Conservation (phyloP, 2,329 filamentous ascomycete species). For the Trichoderma atroviride region DNA sequence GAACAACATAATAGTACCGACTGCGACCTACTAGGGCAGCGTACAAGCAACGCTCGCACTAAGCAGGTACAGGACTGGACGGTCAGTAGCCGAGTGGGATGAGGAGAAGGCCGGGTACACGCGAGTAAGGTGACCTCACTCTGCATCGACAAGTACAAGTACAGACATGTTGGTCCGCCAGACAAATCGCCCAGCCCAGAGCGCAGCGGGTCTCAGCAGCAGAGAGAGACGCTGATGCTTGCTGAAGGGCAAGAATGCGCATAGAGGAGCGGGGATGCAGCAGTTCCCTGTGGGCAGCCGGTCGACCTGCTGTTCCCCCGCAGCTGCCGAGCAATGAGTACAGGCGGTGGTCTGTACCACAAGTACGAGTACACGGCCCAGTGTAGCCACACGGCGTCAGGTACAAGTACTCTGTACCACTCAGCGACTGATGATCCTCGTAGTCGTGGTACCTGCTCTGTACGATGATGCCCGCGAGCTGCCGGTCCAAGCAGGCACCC, state of each 20-base stretch:
- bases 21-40: no score
- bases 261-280: not conserved
- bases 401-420: conserved; percentile 7
- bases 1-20: no score
- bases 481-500: not conserved
- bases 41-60: conserved; percentile 6
- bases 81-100: conserved; percentile 14
- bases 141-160: conserved; percentile 6
- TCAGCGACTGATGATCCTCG: not conserved
- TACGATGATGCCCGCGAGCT: not conserved
- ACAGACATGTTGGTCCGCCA: conserved; percentile 2
- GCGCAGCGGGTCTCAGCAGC: conserved; percentile 17
- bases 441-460: not conserved
- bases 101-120: conserved; percentile 19
- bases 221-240: not conserved
- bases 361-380: conserved; percentile 6
- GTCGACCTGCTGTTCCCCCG: conserved; percentile 2
- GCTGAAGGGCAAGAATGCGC: not conserved
- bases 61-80: conserved; percentile 9
- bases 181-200: not conserved
- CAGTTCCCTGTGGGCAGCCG: not conserved
- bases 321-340: conserved; percentile 11
- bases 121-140: conserved; percentile 21
- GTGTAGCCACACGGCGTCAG: not conserved
- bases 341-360: not conserved